These are phyloP conservation scores for Magnusiomyces ingens DNA, from an alignment of 1,139 yeast species.

Conservation along the genomic window DNA sequence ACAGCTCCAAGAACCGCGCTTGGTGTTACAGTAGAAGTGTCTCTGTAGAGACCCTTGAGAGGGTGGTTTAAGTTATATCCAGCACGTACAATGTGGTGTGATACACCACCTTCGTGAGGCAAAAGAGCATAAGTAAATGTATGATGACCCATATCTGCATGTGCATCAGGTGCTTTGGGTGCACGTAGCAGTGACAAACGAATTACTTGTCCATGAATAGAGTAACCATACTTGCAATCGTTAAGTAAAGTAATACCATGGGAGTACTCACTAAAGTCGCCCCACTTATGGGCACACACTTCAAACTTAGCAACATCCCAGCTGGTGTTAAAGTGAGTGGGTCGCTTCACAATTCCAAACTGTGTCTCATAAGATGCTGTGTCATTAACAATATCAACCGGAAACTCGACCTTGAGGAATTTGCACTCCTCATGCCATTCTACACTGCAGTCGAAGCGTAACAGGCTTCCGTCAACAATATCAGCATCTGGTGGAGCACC, in stretches of 20 bases:
- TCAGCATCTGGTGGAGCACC: conserved; percentile 23
- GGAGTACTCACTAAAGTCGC: conserved; percentile 77
- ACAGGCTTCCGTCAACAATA: conserved; percentile 28
- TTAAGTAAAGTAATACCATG: conserved; percentile 87
- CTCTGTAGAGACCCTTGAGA: conserved; percentile 21
- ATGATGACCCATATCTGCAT: conserved; percentile 91
- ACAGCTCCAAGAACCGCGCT: conserved; percentile 24
- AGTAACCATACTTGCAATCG: conserved; percentile 83
- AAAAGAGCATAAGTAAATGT: conserved; percentile 73
- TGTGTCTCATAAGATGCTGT: conserved; percentile 86
- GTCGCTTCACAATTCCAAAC: conserved; percentile 82
- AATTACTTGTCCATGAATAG: conserved; percentile 84
- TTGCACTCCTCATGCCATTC: conserved; percentile 85
- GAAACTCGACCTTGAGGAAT: conserved; percentile 91
- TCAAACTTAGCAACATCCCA: conserved; percentile 98
- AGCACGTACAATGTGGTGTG: conserved; percentile 57
- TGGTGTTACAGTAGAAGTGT: conserved; percentile 13
- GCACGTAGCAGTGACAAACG: conserved; percentile 75
- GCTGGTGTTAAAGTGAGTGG: conserved; percentile 87
- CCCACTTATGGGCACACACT: conserved; percentile 89
- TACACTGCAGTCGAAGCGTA: conserved; percentile 56
- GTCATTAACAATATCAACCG: conserved; percentile 72
- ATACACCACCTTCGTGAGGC: conserved; percentile 70
- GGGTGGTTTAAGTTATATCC: conserved; percentile 79
- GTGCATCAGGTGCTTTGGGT: conserved; percentile 85